A percentile compares a stretch with the other conserved stretches of the same genome.
Conservation (phyloP, 2,329 filamentous ascomycete genomes). For the Pseudogymnoascus sp. region DNA sequence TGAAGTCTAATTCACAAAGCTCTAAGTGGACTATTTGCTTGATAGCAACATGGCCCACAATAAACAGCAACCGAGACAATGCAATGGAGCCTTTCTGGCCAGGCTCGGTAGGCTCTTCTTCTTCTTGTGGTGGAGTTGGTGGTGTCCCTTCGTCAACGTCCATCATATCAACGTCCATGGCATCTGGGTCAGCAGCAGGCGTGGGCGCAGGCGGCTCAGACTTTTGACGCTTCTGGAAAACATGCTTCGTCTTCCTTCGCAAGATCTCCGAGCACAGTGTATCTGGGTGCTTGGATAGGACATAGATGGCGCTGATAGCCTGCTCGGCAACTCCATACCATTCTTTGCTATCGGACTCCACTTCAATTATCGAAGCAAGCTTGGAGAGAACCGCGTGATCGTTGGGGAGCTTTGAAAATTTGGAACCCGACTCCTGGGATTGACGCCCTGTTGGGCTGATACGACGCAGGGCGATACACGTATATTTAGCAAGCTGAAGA, state of each 20-base stretch:
- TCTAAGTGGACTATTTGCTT: conserved; percentile 99
- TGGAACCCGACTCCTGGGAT: conserved; percentile 62
- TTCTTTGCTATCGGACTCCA: conserved; percentile 84
- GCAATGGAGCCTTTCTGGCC: conserved; percentile 65
- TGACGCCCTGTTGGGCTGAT: conserved; percentile 83
- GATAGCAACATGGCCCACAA: conserved; percentile 93
- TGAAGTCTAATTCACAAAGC: conserved; percentile 96
- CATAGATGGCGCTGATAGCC: conserved; percentile 91
- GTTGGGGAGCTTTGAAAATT: conserved; percentile 75
- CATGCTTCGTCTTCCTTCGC: conserved; percentile 74
- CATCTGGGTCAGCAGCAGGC: conserved; percentile 15
- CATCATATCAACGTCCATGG: conserved; percentile 21
- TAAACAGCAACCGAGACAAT: conserved; percentile 86
- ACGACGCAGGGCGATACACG: conserved; percentile 83
- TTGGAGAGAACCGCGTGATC: conserved; percentile 81
- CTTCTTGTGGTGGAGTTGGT: conserved; percentile 26
- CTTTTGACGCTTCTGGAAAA: conserved; percentile 48
- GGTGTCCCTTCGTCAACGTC: conserved; percentile 27
- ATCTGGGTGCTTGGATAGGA: conserved; percentile 88
- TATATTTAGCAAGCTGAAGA: conserved; percentile 86
- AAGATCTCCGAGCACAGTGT: conserved; percentile 87
- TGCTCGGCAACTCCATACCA: conserved; percentile 97
- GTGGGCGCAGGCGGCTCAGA: conserved; percentile 29
- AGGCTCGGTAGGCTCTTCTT: conserved; percentile 28
- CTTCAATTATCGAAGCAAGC: conserved; percentile 77